Conservation (phyloP, 2,329 filamentous ascomycete species). For the Harringtonia lauricola region DNA sequence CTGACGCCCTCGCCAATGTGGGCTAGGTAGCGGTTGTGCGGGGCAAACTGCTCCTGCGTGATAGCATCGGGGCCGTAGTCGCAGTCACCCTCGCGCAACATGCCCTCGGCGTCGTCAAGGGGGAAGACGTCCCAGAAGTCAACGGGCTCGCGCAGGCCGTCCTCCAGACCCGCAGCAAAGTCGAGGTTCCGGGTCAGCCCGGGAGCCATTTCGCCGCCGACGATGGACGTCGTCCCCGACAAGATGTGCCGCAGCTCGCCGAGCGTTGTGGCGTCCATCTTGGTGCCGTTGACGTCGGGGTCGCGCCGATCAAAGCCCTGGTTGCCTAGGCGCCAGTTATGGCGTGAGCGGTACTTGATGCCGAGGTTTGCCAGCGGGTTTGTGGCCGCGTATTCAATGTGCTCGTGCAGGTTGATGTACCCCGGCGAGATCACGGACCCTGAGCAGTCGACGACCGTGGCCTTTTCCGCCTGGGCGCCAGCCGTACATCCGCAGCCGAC, state of each 20-base stretch:
- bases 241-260: conserved; percentile 20
- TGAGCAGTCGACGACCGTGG: conserved; percentile 15
- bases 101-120: conserved; percentile 14
- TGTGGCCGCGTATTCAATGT: conserved; percentile 17
- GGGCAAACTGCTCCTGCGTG: conserved; percentile 5
- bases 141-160: conserved; percentile 9
- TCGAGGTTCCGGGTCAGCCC: conserved; percentile 19
- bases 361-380: conserved; percentile 14
- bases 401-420: conserved; percentile 20
- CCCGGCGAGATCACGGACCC: conserved; percentile 18
- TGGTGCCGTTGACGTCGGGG: conserved; percentile 14
- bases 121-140: conserved; percentile 17
- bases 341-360: conserved; percentile 11
- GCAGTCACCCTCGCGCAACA: conserved; percentile 16
- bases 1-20: conserved; percentile 19
- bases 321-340: conserved; percentile 19
- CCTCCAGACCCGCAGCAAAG: conserved; percentile 14
- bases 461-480: too few species aligned
- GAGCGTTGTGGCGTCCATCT: conserved; percentile 13
- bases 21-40: conserved; percentile 14
- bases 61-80: conserved; percentile 16
- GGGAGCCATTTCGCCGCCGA: conserved; percentile 16
- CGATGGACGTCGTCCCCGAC: conserved; percentile 19
- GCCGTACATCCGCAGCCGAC: too few species aligned
- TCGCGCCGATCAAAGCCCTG: conserved; percentile 12